A percentile compares a stretch with the other conserved stretches of the same genome.
Evolutionary conservation across 805 yeast species (phyloP).

Genomic region (Candida takata): DNA sequence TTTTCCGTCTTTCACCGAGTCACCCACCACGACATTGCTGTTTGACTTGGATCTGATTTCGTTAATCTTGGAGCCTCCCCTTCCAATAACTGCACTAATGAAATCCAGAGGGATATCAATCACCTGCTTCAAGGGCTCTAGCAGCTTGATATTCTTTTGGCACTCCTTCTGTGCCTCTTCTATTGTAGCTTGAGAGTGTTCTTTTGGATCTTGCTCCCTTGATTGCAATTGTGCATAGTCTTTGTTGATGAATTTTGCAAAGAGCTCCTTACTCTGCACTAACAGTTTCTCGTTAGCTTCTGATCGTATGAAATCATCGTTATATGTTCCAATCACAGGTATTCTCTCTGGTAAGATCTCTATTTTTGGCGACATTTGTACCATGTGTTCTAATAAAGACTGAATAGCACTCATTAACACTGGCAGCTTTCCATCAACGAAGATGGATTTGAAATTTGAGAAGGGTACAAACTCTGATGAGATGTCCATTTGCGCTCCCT

Average conservation of each 20-base stretch:
- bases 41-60: conserved; percentile 16
- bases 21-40: conserved; percentile 15
- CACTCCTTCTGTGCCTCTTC: conserved; percentile 6
- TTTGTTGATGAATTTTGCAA: conserved; percentile 5
- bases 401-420: background rate
- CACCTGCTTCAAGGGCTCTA: conserved; percentile 5
- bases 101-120: conserved; percentile 16
- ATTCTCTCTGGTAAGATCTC: conserved; percentile 5
- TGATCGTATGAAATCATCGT: conserved; percentile 2
- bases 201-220: conserved; percentile 6
- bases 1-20: conserved; percentile 6
- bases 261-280: conserved; percentile 5
- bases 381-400: background rate
- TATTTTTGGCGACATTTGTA: background rate
- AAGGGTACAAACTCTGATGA: conserved; percentile 12
- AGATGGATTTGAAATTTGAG: conserved; percentile 11
- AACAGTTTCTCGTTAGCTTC: conserved; percentile 9
- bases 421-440: conserved; percentile 2
- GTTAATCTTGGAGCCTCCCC: conserved; percentile 12
- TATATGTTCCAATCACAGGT: conserved; percentile 8
- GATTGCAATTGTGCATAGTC: conserved; percentile 1
- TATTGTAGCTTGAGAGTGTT: conserved; percentile 4
- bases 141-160: conserved; percentile 6
- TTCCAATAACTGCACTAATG: conserved; percentile 10
- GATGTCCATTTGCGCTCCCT: conserved; percentile 5